Percentiles rank a stretch among this genome's conserved stretches.
Evolutionary conservation across 1,284 basidiomycete species (phyloP).

Genomic region (Grifola frondosa): DNA sequence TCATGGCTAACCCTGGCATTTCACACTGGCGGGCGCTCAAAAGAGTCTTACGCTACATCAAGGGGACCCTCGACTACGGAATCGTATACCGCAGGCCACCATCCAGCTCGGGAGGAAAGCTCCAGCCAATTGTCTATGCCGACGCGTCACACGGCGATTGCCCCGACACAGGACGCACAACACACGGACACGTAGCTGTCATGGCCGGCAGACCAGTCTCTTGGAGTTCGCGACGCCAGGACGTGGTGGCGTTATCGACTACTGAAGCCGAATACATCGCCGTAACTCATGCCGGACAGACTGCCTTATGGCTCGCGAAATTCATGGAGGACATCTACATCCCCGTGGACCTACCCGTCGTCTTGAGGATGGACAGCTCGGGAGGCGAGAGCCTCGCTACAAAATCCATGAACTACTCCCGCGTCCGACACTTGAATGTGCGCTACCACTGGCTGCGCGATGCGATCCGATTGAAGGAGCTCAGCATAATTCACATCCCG

Average conservation of each 20-base stretch:
- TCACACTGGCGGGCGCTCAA: conserved; percentile 18
- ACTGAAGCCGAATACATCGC: no score
- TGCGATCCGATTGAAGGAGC: background rate
- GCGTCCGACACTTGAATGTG: background rate
- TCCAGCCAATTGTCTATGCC: conserved; percentile 29
- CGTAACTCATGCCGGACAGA: no score
- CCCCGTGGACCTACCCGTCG: background rate
- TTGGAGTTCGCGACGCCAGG: conserved; percentile 35
- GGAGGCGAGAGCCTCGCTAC: background rate
- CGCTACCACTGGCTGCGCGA: conserved; percentile 1
- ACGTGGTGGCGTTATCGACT: conserved; percentile 33
- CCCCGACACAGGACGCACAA: conserved; percentile 22
- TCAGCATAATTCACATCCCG: background rate
- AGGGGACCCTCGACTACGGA: conserved; percentile 6
- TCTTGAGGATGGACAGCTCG: background rate
- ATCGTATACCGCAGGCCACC: no score
- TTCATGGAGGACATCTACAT: background rate
- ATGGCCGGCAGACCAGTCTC: conserved; percentile 31
- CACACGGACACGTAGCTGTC: conserved; percentile 30
- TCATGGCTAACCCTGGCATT: conserved; percentile 4
- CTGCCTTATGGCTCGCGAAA: background rate
- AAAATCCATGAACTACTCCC: background rate
- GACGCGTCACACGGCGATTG: conserved; percentile 28
- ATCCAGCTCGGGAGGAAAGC: no score
- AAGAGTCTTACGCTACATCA: conserved; percentile 20